Conservation (phyloP, 1,284 basidiomycete genomes). For the Coriolopsis trogii region DNA sequence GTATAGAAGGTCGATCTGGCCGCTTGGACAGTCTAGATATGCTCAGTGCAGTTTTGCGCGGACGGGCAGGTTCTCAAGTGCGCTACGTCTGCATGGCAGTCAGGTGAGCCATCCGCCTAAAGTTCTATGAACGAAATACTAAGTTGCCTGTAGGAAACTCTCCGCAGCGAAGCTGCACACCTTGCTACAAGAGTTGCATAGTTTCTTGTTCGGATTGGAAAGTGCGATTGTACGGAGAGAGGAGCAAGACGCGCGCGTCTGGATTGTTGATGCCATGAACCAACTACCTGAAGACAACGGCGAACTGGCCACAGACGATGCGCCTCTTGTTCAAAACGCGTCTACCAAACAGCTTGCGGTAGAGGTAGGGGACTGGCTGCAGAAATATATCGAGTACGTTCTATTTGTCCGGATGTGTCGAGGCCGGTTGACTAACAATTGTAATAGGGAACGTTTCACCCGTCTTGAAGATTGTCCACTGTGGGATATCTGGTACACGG, state of each 20-base stretch:
- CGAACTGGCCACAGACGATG: constrained; percentile 1
- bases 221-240: constrained; percentile 28
- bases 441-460: constrained; percentile 42
- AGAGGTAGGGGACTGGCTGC: constrained; percentile 47
- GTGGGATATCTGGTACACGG: constrained; percentile 77
- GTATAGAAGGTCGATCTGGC: constrained; percentile 14
- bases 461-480: constrained; percentile 53
- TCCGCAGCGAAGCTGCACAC: constrained; percentile 38
- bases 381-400: constrained; percentile 52
- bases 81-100: constrained; percentile 47
- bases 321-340: neutral
- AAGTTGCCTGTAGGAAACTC: constrained; percentile 45
- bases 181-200: constrained; percentile 43
- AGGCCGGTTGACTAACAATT: neutral
- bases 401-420: neutral
- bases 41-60: constrained; percentile 43
- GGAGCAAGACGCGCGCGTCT: constrained; percentile 41
- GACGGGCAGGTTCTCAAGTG: constrained; percentile 43
- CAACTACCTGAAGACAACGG: constrained; percentile 22
- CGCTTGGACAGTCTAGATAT: constrained; percentile 31
- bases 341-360: constrained; percentile 19
- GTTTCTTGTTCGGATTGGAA: constrained; percentile 37
- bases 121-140: neutral
- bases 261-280: constrained; percentile 36
- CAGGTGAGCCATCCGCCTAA: constrained; percentile 40